Percentiles rank a stretch among this genome's conserved stretches.
These are phyloP conservation scores for Aspergillus amoenus DNA, from an alignment of 2,329 filamentous ascomycete genomes.

Conservation along the genomic window DNA sequence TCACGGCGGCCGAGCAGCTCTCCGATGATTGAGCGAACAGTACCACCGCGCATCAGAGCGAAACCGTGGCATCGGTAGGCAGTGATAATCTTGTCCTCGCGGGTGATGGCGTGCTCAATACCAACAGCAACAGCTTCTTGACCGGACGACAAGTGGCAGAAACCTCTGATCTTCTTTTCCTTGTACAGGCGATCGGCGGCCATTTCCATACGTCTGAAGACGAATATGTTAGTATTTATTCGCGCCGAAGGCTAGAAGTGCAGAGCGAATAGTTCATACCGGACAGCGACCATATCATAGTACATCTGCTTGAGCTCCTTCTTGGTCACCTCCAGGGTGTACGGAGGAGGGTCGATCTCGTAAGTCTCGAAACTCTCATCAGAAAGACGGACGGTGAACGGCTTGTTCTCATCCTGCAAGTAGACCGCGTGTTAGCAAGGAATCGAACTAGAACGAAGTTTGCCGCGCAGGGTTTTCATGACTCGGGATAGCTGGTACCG, in stretches of 20 bases:
- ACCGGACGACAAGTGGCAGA: conserved; percentile 97
- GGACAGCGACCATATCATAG: conserved; percentile 90
- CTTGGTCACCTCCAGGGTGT: conserved; percentile 92
- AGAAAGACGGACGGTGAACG: conserved; percentile 87
- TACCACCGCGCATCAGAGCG: conserved; percentile 90
- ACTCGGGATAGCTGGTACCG: conserved; percentile 32
- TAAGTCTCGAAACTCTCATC: conserved; percentile 99
- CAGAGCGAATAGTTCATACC: conserved; percentile 58
- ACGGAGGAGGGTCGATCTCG: conserved; percentile 92
- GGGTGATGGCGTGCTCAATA: conserved; percentile 93
- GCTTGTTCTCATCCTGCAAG: conserved; percentile 82
- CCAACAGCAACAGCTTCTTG: conserved; percentile 97
- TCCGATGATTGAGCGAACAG: conserved; percentile 89
- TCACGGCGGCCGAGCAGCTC: conserved; percentile 92
- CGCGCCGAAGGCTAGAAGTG: background rate
- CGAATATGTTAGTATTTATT: background rate
- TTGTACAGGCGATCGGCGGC: conserved; percentile 98
- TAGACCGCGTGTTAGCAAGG: conserved; percentile 21
- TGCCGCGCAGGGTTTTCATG: background rate
- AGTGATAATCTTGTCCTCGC: conserved; percentile 91
- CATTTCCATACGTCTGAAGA: conserved; percentile 94
- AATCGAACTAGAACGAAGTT: too few relatives aligned
- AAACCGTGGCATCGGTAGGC: conserved; percentile 99
- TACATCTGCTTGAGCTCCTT: conserved; percentile 99
- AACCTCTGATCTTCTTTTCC: conserved; percentile 99